These are phyloP conservation scores for Cyberlindnera bimundalis DNA, from an alignment of 805 yeast genomes.

Conservation along the genomic window DNA sequence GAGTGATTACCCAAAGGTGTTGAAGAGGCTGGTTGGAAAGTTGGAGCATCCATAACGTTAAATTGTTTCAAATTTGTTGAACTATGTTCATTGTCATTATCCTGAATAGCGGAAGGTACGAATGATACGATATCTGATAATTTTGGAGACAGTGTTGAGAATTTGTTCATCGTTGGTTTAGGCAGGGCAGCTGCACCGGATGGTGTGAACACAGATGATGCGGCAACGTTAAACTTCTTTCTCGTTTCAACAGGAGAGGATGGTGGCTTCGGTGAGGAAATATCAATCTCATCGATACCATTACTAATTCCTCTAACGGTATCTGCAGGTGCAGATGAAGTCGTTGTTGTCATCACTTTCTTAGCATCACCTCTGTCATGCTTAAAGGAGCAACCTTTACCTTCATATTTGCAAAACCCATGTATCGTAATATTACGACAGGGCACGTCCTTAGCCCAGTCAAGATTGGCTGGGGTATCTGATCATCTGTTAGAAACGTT, in stretches of 20 bases:
- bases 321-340: conserved; percentile 6
- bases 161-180: conserved; percentile 21
- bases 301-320: conserved; percentile 3
- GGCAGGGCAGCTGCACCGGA: conserved; percentile 20
- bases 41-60: conserved; percentile 28
- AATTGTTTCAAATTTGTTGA: conserved; percentile 23
- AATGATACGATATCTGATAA: conserved; percentile 32
- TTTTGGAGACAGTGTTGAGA: conserved; percentile 36
- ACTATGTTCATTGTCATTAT: not conserved
- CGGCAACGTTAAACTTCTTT: conserved; percentile 50
- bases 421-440: conserved; percentile 82
- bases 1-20: conserved; percentile 2
- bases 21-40: conserved; percentile 28
- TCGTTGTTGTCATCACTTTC: conserved; percentile 11
- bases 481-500: too few species aligned
- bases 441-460: conserved; percentile 68
- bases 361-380: conserved; percentile 45
- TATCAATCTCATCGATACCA: conserved; percentile 1
- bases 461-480: conserved; percentile 23
- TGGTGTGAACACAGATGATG: conserved; percentile 27
- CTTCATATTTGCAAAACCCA: conserved; percentile 85
- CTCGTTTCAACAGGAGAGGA: conserved; percentile 19
- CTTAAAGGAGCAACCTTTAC: conserved; percentile 81
- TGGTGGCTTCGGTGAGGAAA: not conserved
- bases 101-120: conserved; percentile 22